Conservation (phyloP, 2,329 filamentous ascomycete species). For the Diaporthe sp. region DNA sequence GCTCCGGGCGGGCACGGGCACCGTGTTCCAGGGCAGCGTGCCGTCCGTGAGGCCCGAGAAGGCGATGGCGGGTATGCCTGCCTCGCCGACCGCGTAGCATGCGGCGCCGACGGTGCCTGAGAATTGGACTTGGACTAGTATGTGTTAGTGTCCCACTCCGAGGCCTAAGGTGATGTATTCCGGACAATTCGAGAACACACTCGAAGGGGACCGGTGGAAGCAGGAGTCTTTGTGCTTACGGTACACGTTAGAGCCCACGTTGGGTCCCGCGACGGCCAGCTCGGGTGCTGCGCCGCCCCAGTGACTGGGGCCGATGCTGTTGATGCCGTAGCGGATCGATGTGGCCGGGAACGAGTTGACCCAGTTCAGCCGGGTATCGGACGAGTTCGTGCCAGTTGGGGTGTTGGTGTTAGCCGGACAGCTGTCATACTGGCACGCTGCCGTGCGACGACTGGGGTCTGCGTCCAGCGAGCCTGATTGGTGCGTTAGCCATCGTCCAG, state of each 20-base stretch:
- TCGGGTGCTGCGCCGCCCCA: constrained; percentile 66
- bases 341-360: constrained; percentile 78
- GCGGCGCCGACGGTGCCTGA: constrained; percentile 77
- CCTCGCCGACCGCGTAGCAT: constrained; percentile 63
- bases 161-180: not conserved
- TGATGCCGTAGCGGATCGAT: constrained; percentile 70
- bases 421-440: constrained; percentile 69
- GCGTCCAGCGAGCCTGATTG: constrained; percentile 62
- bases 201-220: not conserved
- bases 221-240: not conserved
- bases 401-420: constrained; percentile 65
- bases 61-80: constrained; percentile 72
- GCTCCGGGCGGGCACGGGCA: constrained; percentile 63
- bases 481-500: constrained; percentile 7
- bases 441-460: constrained; percentile 57
- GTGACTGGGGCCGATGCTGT: constrained; percentile 62
- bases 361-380: constrained; percentile 72
- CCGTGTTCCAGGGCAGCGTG: constrained; percentile 63
- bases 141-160: not conserved
- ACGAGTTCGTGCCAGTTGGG: constrained; percentile 66
- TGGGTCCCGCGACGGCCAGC: constrained; percentile 73
- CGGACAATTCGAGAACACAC: not conserved
- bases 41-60: constrained; percentile 68
- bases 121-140: constrained; percentile 58
- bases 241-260: constrained; percentile 68